Evolutionary conservation across 2,329 filamentous ascomycete genomes (phyloP).

Genomic region (Torrubiella hemipterigena): DNA sequence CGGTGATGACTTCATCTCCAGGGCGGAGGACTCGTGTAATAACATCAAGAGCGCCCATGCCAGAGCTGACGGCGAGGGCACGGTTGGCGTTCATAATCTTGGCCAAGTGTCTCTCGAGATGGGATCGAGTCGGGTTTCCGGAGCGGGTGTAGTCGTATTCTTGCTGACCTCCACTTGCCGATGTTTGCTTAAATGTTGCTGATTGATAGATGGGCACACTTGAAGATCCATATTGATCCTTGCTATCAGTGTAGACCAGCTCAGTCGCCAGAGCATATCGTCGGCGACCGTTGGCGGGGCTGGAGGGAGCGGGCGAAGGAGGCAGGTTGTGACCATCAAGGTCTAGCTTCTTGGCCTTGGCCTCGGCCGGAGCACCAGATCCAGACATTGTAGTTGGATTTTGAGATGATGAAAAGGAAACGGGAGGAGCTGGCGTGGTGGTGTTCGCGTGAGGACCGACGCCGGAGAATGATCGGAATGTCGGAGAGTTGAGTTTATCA

Average conservation of each 20-base stretch:
- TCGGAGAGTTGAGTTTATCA: too few species aligned
- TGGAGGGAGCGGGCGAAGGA: slow-evolving; percentile 87
- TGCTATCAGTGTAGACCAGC: slow-evolving; percentile 89
- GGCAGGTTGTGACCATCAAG: slow-evolving; percentile 76
- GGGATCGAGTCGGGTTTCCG: slow-evolving; percentile 90
- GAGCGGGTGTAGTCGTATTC: slow-evolving; percentile 99
- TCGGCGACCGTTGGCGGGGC: slow-evolving; percentile 65
- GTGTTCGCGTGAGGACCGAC: too few species aligned
- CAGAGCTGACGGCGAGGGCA: slow-evolving; percentile 84
- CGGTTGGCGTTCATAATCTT: slow-evolving; percentile 98
- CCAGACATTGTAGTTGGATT: background rate
- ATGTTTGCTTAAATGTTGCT: slow-evolving; percentile 92
- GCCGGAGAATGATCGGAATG: too few species aligned
- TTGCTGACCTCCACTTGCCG: slow-evolving; percentile 60
- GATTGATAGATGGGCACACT: slow-evolving; percentile 98
- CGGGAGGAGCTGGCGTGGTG: too few species aligned
- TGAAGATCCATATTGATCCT: slow-evolving; percentile 93
- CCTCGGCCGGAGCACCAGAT: slow-evolving; percentile 16
- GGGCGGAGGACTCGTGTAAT: slow-evolving; percentile 84
- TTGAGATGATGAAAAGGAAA: background rate
- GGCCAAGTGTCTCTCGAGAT: slow-evolving; percentile 89
- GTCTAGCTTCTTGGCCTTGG: slow-evolving; percentile 50
- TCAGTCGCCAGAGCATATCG: slow-evolving; percentile 93
- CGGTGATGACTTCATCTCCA: slow-evolving; percentile 93
- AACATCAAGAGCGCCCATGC: slow-evolving; percentile 95